Evolutionary conservation across 164 flowering plant species (phyloP).

Genomic region (Piper betle): DNA sequence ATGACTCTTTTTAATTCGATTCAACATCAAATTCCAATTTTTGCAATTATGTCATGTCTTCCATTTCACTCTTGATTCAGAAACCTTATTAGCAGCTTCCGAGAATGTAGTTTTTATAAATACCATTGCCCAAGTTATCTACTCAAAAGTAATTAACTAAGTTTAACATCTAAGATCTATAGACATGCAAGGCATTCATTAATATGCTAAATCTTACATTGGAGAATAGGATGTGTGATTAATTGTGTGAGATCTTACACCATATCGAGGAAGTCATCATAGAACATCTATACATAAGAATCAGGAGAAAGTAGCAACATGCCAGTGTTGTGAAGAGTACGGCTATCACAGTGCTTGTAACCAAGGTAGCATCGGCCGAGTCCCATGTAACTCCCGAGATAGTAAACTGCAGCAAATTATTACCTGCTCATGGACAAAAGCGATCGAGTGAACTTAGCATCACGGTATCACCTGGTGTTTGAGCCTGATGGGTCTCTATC

Average conservation of each 20-base stretch:
- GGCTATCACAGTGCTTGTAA: slow-evolving; percentile 50
- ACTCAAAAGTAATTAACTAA: not conserved
- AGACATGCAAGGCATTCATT: not conserved
- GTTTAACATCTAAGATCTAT: not conserved
- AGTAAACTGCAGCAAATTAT: slow-evolving; percentile 41
- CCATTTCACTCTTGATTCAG: no score
- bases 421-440: slow-evolving; percentile 85
- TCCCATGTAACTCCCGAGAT: slow-evolving; percentile 51
- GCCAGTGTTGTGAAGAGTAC: slow-evolving; percentile 86
- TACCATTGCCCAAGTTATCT: no score
- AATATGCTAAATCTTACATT: not conserved
- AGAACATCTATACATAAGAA: no score
- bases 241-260: not conserved
- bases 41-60: no score
- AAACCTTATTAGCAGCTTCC: no score
- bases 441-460: slow-evolving; percentile 15
- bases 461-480: slow-evolving; percentile 47
- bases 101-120: no score
- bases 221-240: not conserved
- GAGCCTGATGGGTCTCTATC: slow-evolving; percentile 27
- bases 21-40: no score
- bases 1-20: no score
- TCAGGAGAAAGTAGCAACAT: slow-evolving; percentile 10
- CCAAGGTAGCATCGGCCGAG: slow-evolving; percentile 59
- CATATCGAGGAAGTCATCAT: not conserved